These are phyloP conservation scores for Escallonia rubra DNA, from an alignment of 129 eudicot species.

Conservation along the genomic window DNA sequence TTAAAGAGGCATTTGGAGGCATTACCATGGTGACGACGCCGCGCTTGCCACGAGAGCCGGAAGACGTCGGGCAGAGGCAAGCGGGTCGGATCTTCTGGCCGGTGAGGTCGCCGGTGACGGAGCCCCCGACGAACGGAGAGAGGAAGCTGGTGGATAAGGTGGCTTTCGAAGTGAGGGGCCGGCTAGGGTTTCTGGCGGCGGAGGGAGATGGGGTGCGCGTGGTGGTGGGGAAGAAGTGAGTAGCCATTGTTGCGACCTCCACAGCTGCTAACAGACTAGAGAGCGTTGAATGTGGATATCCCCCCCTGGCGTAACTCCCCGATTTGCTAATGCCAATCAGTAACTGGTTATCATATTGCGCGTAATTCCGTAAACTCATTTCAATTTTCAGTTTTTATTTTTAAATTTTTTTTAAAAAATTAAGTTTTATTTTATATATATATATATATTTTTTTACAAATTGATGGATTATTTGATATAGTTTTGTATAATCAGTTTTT, in stretches of 20 bases:
- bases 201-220: slow-evolving; percentile 16
- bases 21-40: slow-evolving; percentile 74
- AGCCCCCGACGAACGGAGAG: slow-evolving; percentile 47
- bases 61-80: slow-evolving; percentile 30
- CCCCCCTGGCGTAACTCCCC: no score
- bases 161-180: slow-evolving; percentile 15
- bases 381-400: no score
- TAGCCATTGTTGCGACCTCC: slow-evolving; percentile 55
- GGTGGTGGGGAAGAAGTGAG: slow-evolving; percentile 37
- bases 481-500: no score
- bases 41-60: slow-evolving; percentile 47
- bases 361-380: no score
- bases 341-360: no score
- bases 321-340: no score
- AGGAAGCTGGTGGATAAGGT: slow-evolving; percentile 52
- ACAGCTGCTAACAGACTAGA: not conserved
- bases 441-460: no score
- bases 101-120: slow-evolving; percentile 41
- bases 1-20: not conserved
- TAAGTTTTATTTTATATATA: no score
- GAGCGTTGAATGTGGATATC: no score
- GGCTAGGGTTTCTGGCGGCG: slow-evolving; percentile 5
- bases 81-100: slow-evolving; percentile 54
- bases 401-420: no score
- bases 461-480: no score